These are phyloP conservation scores for Trichoderma afroharzianum DNA, from an alignment of 2,329 filamentous ascomycete genomes.

Conservation along the genomic window DNA sequence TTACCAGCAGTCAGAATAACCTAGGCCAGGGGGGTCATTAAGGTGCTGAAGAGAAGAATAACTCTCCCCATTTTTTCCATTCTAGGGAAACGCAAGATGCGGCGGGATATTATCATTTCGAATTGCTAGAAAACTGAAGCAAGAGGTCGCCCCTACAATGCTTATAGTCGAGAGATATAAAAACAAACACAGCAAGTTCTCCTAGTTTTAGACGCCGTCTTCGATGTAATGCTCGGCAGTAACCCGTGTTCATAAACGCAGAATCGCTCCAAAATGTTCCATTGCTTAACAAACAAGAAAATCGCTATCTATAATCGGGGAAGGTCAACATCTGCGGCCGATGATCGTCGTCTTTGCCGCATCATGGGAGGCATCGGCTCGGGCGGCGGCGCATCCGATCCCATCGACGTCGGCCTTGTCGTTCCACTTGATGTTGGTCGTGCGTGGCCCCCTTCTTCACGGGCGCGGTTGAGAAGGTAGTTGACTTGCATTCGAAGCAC, in stretches of 20 bases:
- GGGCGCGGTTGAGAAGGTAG: conserved; percentile 53
- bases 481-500: conserved; percentile 58
- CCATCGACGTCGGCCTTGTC: conserved; percentile 27
- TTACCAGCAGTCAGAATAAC: not conserved
- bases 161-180: not conserved
- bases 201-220: conserved; percentile 4
- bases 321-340: conserved; percentile 36
- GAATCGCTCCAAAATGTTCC: not conserved
- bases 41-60: not conserved
- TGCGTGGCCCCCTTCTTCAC: conserved; percentile 44
- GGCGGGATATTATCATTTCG: not conserved
- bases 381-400: conserved; percentile 31
- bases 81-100: not conserved
- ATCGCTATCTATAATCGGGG: conserved; percentile 32
- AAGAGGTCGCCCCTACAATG: not conserved
- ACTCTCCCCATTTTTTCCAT: not conserved
- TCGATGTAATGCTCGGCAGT: not conserved
- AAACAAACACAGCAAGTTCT: not conserved
- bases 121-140: not conserved
- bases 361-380: conserved; percentile 26
- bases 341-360: conserved; percentile 37
- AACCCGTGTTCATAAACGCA: not conserved
- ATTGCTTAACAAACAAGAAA: not conserved
- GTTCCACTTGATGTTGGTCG: conserved; percentile 35
- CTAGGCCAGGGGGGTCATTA: not conserved